phyloP scores from a whole-genome alignment of 2,329 filamentous ascomycete species.

The Colletotrichum brevisporum region DNA sequence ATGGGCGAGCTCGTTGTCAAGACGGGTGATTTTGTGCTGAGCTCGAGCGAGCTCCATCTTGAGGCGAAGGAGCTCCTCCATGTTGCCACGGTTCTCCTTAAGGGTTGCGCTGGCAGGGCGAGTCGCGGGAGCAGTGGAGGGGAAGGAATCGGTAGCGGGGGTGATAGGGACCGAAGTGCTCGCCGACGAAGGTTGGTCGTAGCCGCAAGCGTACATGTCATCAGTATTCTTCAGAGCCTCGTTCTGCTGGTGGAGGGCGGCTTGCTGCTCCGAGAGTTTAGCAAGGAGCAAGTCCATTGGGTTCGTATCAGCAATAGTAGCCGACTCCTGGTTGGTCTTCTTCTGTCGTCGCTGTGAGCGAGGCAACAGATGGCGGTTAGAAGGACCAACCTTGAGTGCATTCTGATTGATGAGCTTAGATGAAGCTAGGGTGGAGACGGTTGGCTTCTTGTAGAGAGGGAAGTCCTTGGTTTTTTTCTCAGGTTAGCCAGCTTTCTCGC shows the following conservation, averaged over 20 bases:
- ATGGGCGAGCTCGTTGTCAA: slow-evolving; percentile 79
- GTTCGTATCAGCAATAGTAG: slow-evolving; percentile 56
- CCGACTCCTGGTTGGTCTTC: slow-evolving; percentile 61
- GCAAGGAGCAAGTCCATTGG: slow-evolving; percentile 81
- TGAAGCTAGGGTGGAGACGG: slow-evolving; percentile 63
- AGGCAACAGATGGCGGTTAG: slow-evolving; percentile 8
- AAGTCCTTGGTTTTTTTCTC: slow-evolving; percentile 9
- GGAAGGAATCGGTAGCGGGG: slow-evolving; percentile 70
- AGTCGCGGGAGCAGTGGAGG: slow-evolving; percentile 62
- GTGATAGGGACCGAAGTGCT: slow-evolving; percentile 75
- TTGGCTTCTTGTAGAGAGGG: slow-evolving; percentile 53
- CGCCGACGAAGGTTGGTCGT: slow-evolving; percentile 63
- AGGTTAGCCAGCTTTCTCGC: slow-evolving; percentile 2
- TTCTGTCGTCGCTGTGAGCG: slow-evolving; percentile 58
- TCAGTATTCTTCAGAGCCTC: slow-evolving; percentile 62
- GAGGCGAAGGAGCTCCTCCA: slow-evolving; percentile 75
- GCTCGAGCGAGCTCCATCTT: slow-evolving; percentile 81
- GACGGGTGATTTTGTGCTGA: slow-evolving; percentile 77
- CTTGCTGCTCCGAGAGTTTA: slow-evolving; percentile 80
- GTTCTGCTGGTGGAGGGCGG: slow-evolving; percentile 70
- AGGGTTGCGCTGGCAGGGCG: slow-evolving; percentile 66
- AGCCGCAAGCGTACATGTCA: slow-evolving; percentile 53
- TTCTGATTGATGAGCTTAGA: slow-evolving; percentile 70
- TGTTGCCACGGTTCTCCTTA: slow-evolving; percentile 57
- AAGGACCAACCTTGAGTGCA: slow-evolving; percentile 62